Conservation (phyloP, 2,329 filamentous ascomycete genomes). For the Diaporthe sp. region DNA sequence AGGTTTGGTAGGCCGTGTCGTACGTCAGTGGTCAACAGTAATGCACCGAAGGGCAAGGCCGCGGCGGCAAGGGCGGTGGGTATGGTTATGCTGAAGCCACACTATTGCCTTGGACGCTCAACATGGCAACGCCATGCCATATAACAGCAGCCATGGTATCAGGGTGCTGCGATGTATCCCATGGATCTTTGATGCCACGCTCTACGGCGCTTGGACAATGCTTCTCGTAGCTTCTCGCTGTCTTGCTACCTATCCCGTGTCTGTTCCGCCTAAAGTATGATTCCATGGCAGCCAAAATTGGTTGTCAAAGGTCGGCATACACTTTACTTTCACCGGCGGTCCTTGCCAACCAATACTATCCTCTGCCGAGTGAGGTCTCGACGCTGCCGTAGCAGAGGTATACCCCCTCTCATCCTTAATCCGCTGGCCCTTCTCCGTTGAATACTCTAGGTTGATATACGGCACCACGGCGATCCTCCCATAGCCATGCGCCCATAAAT, state of each 20-base stretch:
- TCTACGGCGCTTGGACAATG: background rate
- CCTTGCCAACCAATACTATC: constrained; percentile 55
- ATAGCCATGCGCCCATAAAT: constrained; percentile 62
- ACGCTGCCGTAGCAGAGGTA: constrained; percentile 51
- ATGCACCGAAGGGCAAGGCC: background rate
- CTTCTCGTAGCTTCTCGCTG: background rate
- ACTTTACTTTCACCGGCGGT: constrained; percentile 59
- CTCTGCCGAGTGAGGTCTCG: constrained; percentile 46
- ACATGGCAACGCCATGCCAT: background rate
- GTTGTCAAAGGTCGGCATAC: constrained; percentile 56
- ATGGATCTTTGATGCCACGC: too few relatives aligned
- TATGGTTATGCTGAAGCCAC: too few relatives aligned
- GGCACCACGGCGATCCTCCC: constrained; percentile 67
- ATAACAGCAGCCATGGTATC: background rate
- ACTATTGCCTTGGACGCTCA: too few relatives aligned
- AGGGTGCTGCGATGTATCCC: background rate
- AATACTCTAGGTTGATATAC: constrained; percentile 66
- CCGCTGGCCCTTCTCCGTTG: constrained; percentile 55
- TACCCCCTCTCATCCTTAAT: constrained; percentile 64
- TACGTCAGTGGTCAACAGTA: background rate
- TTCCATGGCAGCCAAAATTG: constrained; percentile 57
- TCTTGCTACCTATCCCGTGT: background rate
- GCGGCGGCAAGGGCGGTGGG: too few relatives aligned
- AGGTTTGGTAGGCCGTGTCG: background rate
- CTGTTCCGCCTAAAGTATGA: constrained; percentile 41